phyloP scores from a whole-genome alignment of 2,329 filamentous ascomycete genomes.

The Teratosphaeria nubilosa region DNA sequence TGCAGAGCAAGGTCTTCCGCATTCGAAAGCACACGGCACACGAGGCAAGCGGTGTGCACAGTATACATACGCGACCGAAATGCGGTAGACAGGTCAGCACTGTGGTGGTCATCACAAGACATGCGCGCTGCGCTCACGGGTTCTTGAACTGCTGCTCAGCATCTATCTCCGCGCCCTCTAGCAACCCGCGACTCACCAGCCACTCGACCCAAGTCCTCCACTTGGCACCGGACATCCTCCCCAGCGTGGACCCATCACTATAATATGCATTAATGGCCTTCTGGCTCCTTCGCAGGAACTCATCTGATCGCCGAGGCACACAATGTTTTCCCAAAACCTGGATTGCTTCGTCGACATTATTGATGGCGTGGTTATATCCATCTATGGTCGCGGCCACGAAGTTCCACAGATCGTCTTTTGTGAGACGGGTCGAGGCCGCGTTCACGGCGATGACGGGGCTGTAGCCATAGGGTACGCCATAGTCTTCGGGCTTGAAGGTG shows the following conservation, averaged over 20 bases:
- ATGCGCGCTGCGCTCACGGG: background rate
- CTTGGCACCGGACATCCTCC: slow-evolving; percentile 9
- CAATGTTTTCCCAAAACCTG: slow-evolving; percentile 9
- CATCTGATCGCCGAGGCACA: slow-evolving; percentile 11
- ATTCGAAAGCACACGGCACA: background rate
- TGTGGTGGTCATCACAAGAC: background rate
- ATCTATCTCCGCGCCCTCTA: slow-evolving; percentile 1
- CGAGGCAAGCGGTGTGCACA: background rate
- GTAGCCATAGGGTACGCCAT: slow-evolving; percentile 23
- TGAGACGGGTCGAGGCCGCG: slow-evolving; percentile 6
- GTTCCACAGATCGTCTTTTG: slow-evolving; percentile 11
- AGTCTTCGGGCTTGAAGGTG: slow-evolving; percentile 17
- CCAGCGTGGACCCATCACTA: slow-evolving; percentile 12
- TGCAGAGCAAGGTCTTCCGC: background rate
- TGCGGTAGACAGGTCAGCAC: background rate
- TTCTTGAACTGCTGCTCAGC: slow-evolving; percentile 8
- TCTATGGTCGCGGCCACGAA: slow-evolving; percentile 21
- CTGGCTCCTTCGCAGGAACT: slow-evolving; percentile 21
- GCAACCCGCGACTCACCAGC: slow-evolving; percentile 6
- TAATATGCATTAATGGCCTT: slow-evolving; percentile 21
- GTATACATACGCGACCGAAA: background rate
- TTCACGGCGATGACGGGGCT: slow-evolving; percentile 23
- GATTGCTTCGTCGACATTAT: slow-evolving; percentile 11
- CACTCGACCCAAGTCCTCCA: slow-evolving; percentile 12
- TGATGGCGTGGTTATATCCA: slow-evolving; percentile 19